Base-by-base conservation (phyloP, 2,329 filamentous ascomycete genomes). In the Pseudogymnoascus sp. region DNA sequence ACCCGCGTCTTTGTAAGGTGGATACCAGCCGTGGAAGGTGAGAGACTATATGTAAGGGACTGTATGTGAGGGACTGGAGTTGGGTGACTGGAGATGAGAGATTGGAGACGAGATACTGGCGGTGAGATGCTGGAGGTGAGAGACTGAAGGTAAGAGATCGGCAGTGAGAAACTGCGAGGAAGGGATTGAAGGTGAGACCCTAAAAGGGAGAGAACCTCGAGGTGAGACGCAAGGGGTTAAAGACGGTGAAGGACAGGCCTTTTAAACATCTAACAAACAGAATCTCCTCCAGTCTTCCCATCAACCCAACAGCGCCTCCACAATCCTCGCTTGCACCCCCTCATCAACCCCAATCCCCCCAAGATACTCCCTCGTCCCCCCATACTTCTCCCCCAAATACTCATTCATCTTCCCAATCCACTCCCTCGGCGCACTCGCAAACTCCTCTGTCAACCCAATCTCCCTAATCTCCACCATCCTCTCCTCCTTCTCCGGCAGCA, bases 391-490 rank as follows among this genome's bases (percentile, higher is more conserved):
- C 1, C 82, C 71, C 4, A 96, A 74, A 71, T 90, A 85, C 14
- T 68, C 71, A 28, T 79, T 73, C 3, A 92, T 80, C 9, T 77
- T 78, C 14, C 72, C 68, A n/a, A 91, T 85, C 77, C 93, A 87
- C 2, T 83, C 81, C 4, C 76, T 73, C 2, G 86, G 83, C 67
- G 88, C 90, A 21, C 81, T 79, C 0, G 83, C 88, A 79, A 91
- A 96, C 2, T 86, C 84, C n/a, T 88, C 85, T 0, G 85, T 81
- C 60, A 96, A 76, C 0, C 91, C 91, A 67, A 95, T 84, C 55
- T 82, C 80, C 3, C 76, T 73, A 61, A 96, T 88, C 75, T 96
- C 90, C 58, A 78, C 75, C 66, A 93, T 70, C 60, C 89, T 81
- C 69, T 82, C 79, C 62, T 85, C 83, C 66, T 81, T 81, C 70